Base-by-base conservation (phyloP, 306 rosid species). In the Vicia sativa region DNA sequence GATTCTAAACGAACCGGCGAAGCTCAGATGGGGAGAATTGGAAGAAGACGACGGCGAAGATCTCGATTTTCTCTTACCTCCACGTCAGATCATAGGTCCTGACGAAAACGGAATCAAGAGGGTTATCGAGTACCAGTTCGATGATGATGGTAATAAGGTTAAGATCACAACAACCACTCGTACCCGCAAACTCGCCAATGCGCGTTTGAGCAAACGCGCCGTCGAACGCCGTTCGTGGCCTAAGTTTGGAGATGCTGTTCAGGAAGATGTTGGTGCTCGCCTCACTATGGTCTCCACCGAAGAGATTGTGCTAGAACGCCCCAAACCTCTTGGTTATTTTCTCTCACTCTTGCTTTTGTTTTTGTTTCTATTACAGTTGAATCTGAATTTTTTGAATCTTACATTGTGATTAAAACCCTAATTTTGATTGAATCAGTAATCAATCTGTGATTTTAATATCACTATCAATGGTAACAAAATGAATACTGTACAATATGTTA, bases 271-370 rank as follows among this genome's bases (percentile, higher is more conserved):
- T 16, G 91, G 95, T 19, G 74, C 79, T 56, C 80, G 93, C 58
- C 98, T 90, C 66, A 92, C 98, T 37, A 82, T 92, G 95, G 86
- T 92, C 31, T 92, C 98, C 75, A 92, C 98, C 0, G 98, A 92
- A 59, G 98, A 92, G 83, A 90, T 92, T 72, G 59, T 86, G 53
- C 89, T 92, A 4, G 96, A 92, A 79, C 96, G 96, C 16, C 92
- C 98, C 43, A 86, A 87, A 80, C 90, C 96, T 55, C 96, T 82
- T 0, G 98, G 98, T 91, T 46, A 6, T 66, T 39, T 49, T 57
- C 2, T 41, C 39, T 39, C 16, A 3, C 11, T 11, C 7, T 3
- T 29, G 11, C 1, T 43, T 5, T 43, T 12, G 2, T 15, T 18
- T 18, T 28, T 38, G 42, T 29, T 55, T 6, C 13, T 13, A 25